Base-by-base conservation (phyloP, 148 eudicot species). In the Chenopodium quinoa region DNA sequence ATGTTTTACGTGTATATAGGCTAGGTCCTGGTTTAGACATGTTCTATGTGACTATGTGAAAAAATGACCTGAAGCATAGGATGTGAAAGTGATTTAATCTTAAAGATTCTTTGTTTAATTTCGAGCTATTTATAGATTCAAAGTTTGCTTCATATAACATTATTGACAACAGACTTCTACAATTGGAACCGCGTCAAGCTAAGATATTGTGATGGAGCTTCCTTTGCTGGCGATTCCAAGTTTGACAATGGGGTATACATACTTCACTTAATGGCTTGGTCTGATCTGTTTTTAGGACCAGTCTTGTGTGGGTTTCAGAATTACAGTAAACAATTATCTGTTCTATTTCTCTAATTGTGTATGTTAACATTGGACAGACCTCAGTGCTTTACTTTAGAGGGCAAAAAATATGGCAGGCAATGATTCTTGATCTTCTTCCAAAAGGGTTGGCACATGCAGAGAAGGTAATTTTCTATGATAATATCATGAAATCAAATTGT, bases 111-210 rank as follows among this genome's bases (percentile, higher is more conserved):
- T 14, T 8, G n/a, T 4, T 22, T 31, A 19, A 9, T 67, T 44
- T 4, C 2, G 50, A 4, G 27, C 25, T 73, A 31, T 34, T 2
- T 34, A 65, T 37, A 17, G 50, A 74, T 68, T 14, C 71, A 9
- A 60, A 47, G 32, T 77, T 6, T 71, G 83, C 23, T 75, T 29
- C 32, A 48, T 34, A 19, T n/a, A 9, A 46, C 40, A 10, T 70
- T 23, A 10, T 70, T 23, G 65, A 25, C 2, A 60, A 82, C 92
- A 96, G 99, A 92, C 84, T 94, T 96, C 80, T 93, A 96, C 92
- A 92, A 96, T 77, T 96, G 99, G 99, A 96, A 96, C 71, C 99
- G 99, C 34, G 97, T 96, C 71, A 94, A 94, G 91, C 77, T 96
- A 68, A 88, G 97, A 89, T 96, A 96, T 34, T 96, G 99, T 82